Conservation (phyloP, 2,329 filamentous ascomycete species). For the Pseudopithomyces chartarum region DNA sequence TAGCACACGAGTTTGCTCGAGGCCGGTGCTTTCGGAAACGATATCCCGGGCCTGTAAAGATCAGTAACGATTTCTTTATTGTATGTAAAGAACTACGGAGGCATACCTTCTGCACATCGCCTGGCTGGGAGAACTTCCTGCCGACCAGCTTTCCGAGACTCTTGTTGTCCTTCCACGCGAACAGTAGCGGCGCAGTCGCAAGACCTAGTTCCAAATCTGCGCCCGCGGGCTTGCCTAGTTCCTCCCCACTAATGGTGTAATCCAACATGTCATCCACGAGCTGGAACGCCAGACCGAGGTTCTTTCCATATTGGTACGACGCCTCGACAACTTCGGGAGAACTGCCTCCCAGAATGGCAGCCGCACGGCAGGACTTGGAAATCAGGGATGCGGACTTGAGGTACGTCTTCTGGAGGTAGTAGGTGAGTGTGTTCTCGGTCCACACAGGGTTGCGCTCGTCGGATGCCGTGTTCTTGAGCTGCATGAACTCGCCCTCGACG, state of each 20-base stretch:
- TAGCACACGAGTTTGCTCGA: slow-evolving; percentile 88
- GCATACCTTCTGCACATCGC: slow-evolving; percentile 83
- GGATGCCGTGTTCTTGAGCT: slow-evolving; percentile 91
- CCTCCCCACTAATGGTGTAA: slow-evolving; percentile 83
- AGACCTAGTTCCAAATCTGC: slow-evolving; percentile 92
- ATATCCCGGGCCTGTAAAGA: slow-evolving; percentile 76
- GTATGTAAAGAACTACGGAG: background rate
- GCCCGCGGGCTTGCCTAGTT: slow-evolving; percentile 92
- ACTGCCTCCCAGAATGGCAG: slow-evolving; percentile 81
- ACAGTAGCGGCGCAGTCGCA: slow-evolving; percentile 90
- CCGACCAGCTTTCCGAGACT: slow-evolving; percentile 88
- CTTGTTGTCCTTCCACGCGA: slow-evolving; percentile 89
- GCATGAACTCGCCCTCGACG: slow-evolving; percentile 99
- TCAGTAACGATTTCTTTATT: background rate
- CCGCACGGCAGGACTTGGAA: slow-evolving; percentile 90
- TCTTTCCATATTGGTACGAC: slow-evolving; percentile 90
- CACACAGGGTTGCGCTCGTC: slow-evolving; percentile 85
- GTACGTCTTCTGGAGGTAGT: slow-evolving; percentile 98
- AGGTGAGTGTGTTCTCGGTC: slow-evolving; percentile 86
- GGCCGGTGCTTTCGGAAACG: slow-evolving; percentile 80
- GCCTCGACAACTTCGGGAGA: slow-evolving; percentile 82
- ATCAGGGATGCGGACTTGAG: slow-evolving; percentile 95
- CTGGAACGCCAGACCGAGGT: slow-evolving; percentile 93
- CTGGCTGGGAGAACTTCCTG: slow-evolving; percentile 81
- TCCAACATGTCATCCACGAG: slow-evolving; percentile 98